Conservation (phyloP, 768 basidiomycete species). For the Suillus bovinus region DNA sequence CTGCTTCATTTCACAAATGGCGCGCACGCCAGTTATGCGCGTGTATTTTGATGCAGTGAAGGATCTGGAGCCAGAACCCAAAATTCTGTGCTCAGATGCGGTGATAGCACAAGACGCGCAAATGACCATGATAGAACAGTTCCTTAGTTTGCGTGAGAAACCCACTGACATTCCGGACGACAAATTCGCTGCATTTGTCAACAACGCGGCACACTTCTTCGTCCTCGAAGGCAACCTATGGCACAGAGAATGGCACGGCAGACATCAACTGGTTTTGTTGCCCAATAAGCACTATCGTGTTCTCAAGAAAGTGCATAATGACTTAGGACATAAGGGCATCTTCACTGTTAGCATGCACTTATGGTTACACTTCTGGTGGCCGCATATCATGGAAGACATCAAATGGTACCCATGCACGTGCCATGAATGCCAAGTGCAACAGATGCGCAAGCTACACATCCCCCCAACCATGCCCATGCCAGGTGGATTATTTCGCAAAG, state of each 20-base stretch:
- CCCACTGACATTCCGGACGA: too few species aligned
- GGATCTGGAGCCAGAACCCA: too few species aligned
- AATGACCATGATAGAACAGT: too few species aligned
- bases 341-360: not conserved
- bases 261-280: not conserved
- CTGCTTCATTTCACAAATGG: too few species aligned
- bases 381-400: not conserved
- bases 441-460: not conserved
- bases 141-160: too few species aligned
- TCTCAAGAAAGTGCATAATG: not conserved
- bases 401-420: not conserved
- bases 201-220: not conserved
- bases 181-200: not conserved
- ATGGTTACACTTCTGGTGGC: conserved; percentile 1
- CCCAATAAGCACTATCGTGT: not conserved
- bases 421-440: not conserved
- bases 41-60: too few species aligned
- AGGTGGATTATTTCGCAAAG: not conserved
- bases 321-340: conserved; percentile 7
- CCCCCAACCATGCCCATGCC: not conserved
- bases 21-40: too few species aligned
- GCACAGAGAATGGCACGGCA: accelerated
- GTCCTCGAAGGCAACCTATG: not conserved
- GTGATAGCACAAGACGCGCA: too few species aligned
- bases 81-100: too few species aligned